Base-by-base conservation (phyloP, 1,139 yeast genomes). In the Arxiozyma slooffiae region DNA sequence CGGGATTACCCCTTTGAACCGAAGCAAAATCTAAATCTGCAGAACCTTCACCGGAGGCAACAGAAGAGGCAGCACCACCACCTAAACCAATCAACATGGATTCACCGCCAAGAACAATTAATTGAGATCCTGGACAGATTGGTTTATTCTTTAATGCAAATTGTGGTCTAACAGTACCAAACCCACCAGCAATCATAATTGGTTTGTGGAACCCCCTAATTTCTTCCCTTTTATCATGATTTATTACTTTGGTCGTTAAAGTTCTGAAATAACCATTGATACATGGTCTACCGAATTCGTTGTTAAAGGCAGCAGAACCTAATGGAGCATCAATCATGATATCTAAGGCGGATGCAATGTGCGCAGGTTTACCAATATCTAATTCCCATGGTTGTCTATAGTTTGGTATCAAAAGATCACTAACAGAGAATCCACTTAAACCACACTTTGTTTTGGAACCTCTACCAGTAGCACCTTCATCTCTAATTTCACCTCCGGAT, bases 401-500 rank as follows among this genome's bases (percentile, higher is more conserved):
- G 30, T 75, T 80, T 46, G 98, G 98, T 60, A 94, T 90, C 57
- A 81, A 76, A 66, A 94, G 78, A 69, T 94, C 98, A 44, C 95
- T 83, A 18, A 89, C 97, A 8, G 95, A 79, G 70, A 82, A 94
- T 6, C 99, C 99, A 50, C 95, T 77, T 57, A 94, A 76, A 50
- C 99, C 99, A 62, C 97, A 96, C 71, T 92, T 92, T 43, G 97
- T 81, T 69, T 88, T 87, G 24, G 98, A 92, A 49, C 99, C 99
- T 68, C 97, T 81, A 57, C 99, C 99, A 21, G 92, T 96, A 30
- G 99, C 98, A 71, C 97, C 98, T 73, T 94, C 99, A 69, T 94
- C 99, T 77, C 99, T 86, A 63, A 94, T 94, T 72, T 94, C 99
- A 73, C 99, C 99, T 69, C 99, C 99, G 21, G 98, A 90, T 57